Percentiles rank a stretch among this genome's conserved stretches.
Evolutionary conservation across 2,329 filamentous ascomycete genomes (phyloP).

Genomic region (Grosmannia clavigera): DNA sequence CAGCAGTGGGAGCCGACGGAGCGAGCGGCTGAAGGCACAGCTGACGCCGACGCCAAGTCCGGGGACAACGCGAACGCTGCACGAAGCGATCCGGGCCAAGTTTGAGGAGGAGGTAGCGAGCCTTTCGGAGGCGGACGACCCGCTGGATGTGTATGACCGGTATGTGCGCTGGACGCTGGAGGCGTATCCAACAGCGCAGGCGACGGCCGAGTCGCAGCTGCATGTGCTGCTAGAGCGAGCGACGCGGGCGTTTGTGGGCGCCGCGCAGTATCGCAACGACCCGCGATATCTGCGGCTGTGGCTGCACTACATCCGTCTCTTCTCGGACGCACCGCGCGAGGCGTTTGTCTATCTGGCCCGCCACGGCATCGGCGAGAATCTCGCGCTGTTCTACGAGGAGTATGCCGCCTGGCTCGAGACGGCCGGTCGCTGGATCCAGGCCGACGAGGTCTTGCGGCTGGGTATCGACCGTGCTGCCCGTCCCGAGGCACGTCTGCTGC

Average conservation of each 20-base stretch:
- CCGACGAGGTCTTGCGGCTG: slow-evolving; percentile 84
- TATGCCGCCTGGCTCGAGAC: slow-evolving; percentile 88
- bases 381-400: slow-evolving; percentile 94
- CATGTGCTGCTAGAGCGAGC: slow-evolving; percentile 82
- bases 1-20: slow-evolving; percentile 12
- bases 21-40: slow-evolving; percentile 32
- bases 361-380: slow-evolving; percentile 71
- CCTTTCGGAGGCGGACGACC: slow-evolving; percentile 82
- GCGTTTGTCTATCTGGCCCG: slow-evolving; percentile 84
- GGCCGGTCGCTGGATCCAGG: slow-evolving; percentile 73
- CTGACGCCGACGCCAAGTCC: slow-evolving; percentile 46
- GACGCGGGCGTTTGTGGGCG: slow-evolving; percentile 79
- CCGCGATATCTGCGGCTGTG: slow-evolving; percentile 86
- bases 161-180: slow-evolving; percentile 96
- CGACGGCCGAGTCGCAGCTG: slow-evolving; percentile 81
- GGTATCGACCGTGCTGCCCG: slow-evolving; percentile 82
- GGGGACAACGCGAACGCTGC: slow-evolving; percentile 57
- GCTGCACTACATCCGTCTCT: slow-evolving; percentile 87
- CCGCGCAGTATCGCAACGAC: slow-evolving; percentile 85
- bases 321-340: slow-evolving; percentile 86
- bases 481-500: slow-evolving; percentile 65
- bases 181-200: slow-evolving; percentile 87
- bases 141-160: slow-evolving; percentile 87
- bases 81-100: slow-evolving; percentile 67
- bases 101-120: slow-evolving; percentile 74